Base-by-base conservation (phyloP, 2,329 filamentous ascomycete genomes). In the Proliferodiscus dingleyae region DNA sequence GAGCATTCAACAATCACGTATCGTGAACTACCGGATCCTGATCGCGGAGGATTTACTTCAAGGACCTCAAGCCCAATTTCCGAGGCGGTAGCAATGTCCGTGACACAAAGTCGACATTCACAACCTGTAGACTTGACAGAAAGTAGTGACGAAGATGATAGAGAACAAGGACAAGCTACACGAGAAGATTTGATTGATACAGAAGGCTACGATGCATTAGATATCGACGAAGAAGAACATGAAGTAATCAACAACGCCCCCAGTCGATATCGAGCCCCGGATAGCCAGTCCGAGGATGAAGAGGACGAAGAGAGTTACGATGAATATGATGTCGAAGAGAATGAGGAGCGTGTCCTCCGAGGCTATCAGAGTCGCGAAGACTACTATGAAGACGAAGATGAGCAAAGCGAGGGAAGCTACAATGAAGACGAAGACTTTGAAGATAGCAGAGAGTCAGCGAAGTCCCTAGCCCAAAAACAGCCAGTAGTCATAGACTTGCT, bases 401-500 rank as follows among this genome's bases (percentile, higher is more conserved):
- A 51, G 22, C 59, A 65, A 13, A 55, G 56, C 22, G 29, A 49
- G 11, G 45, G 37, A 4, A 26, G 24, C 13, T 39, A 39, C 10
- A 26, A 45, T 22, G 50, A 47, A 23, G 33, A 47, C 29, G 53
- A 51, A 40, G 49, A 19, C 24, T 45, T 45, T 29, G 48, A 52
- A 29, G 41, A 49, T 8, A 49, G 52, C 15, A 47, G 41, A 3
- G 49, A 47, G 2, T 21, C 37, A 22, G 21, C 30, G 11, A 33
- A 33, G 7, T 48, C 39, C 15, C 33, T 38, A 24, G 37, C 34
- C 18, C 46, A 49, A 26, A 23, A 42, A 44, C 43, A 43, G 21
- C 57, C 62, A 1, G 55, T 55, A 16, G 45, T 64, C 16, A 64
- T 65, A 15, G 58, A 64, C 21, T 47, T 65, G 16, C 47, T 65